Evolutionary conservation across 192 early-diverging fungal genomes (phyloP).

Genomic region (Allomyces macrogynus): DNA sequence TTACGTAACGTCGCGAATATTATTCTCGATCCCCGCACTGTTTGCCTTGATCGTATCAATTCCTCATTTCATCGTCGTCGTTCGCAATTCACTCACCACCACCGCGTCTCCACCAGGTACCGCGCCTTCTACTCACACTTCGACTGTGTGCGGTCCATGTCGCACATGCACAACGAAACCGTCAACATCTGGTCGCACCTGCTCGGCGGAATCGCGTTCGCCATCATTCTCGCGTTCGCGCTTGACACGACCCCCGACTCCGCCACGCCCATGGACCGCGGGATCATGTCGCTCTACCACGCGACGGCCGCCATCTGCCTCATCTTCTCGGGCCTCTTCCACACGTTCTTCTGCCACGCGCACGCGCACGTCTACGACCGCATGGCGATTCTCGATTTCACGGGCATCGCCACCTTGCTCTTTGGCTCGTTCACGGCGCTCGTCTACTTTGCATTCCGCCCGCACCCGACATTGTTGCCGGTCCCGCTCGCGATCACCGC

Average conservation of each 20-base stretch:
- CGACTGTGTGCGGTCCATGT: not conserved
- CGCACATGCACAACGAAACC: constrained; percentile 1
- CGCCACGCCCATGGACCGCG: not conserved
- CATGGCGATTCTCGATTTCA: not conserved
- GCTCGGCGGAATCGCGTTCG: not conserved
- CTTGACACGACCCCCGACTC: not conserved
- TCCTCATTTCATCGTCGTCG: too few species aligned
- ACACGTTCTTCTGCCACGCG: not conserved
- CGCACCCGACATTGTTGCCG: not conserved
- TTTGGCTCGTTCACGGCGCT: not conserved
- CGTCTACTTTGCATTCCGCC: not conserved
- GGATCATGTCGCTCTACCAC: not conserved
- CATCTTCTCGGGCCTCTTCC: not conserved
- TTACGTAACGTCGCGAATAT: too few species aligned
- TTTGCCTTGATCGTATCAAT: too few species aligned
- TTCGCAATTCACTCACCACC: too few species aligned
- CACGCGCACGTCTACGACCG: not conserved
- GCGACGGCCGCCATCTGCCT: not conserved
- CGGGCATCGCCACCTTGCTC: not conserved
- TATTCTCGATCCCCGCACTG: too few species aligned
- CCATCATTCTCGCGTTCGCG: not conserved
- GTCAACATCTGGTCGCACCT: constrained; percentile 1
- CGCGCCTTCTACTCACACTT: not conserved
- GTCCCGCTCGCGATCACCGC: not conserved
- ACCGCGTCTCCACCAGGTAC: not conserved